A percentile compares a stretch with the other conserved stretches of the same genome.
Evolutionary conservation across 2,329 filamentous ascomycete species (phyloP).

Genomic region (Paecilomyces formosus): DNA sequence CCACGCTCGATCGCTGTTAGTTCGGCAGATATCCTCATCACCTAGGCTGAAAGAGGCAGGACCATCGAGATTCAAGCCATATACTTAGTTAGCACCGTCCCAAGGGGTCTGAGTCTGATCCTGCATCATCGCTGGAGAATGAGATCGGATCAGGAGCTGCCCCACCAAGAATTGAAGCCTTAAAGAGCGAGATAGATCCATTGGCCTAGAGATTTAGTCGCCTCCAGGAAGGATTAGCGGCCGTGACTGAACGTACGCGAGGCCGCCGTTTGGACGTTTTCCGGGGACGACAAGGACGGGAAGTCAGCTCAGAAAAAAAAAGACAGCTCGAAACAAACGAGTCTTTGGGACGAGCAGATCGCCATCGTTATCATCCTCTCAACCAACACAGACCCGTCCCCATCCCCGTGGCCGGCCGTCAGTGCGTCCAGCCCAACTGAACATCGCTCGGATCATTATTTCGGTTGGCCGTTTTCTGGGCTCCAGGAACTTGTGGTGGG

Average conservation of each 20-base stretch:
- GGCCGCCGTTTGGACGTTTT: not conserved
- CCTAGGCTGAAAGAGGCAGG: not conserved
- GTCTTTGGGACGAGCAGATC: not conserved
- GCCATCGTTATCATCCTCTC: not conserved
- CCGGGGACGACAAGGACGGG: not conserved
- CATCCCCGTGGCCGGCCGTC: not conserved
- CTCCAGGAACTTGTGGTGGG: not conserved
- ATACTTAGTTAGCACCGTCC: not conserved
- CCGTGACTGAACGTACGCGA: not conserved
- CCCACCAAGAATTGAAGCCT: not conserved
- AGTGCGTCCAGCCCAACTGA: not conserved
- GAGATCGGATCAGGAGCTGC: not conserved
- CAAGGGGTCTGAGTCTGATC: not conserved
- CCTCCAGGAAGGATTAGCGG: not conserved
- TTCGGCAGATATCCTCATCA: not conserved
- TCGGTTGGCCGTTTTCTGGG: not conserved
- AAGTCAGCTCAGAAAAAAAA: not conserved
- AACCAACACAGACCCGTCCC: not conserved
- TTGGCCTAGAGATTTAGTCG: not conserved
- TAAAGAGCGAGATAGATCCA: not conserved
- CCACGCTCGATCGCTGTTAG: not conserved
- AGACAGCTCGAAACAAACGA: not conserved
- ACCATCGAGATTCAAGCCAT: not conserved
- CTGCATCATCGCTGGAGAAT: not conserved
- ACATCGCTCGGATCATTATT: not conserved